Evolutionary conservation across 2,329 filamentous ascomycete genomes (phyloP).

Genomic region (Exophiala bonariae): DNA sequence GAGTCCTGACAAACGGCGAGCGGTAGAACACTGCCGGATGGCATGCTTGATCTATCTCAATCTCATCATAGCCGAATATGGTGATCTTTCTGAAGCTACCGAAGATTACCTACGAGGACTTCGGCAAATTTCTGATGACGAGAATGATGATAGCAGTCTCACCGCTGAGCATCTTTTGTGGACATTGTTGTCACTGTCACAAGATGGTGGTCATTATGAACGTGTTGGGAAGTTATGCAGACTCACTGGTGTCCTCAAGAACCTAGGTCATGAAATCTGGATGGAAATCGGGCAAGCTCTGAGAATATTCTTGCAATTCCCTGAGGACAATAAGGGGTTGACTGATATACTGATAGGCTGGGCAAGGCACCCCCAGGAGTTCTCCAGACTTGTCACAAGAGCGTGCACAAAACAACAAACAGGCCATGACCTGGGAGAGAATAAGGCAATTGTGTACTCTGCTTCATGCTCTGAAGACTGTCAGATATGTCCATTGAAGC

Average conservation of each 20-base stretch:
- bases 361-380: background rate
- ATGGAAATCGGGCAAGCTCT: slow-evolving; percentile 9
- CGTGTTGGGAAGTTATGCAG: slow-evolving; percentile 14
- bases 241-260: slow-evolving; percentile 14
- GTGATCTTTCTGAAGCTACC: slow-evolving; percentile 8
- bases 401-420: too few species aligned
- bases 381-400: too few species aligned
- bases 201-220: slow-evolving; percentile 5
- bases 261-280: slow-evolving; percentile 5
- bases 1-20: slow-evolving; percentile 14
- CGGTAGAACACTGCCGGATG: slow-evolving; percentile 15
- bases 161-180: slow-evolving; percentile 16
- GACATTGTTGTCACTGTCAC: slow-evolving; percentile 10
- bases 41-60: slow-evolving; percentile 17
- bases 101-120: slow-evolving; percentile 10
- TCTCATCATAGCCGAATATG: slow-evolving; percentile 13
- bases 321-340: slow-evolving; percentile 3
- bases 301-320: slow-evolving; percentile 7
- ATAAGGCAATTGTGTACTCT: too few species aligned
- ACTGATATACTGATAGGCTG: slow-evolving; percentile 2
- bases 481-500: slow-evolving; percentile 12
- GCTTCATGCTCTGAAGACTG: slow-evolving; percentile 7
- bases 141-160: slow-evolving; percentile 15
- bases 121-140: slow-evolving; percentile 10
- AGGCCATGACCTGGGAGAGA: too few species aligned